A percentile compares a stretch with the other conserved stretches of the same genome.
These are phyloP conservation scores for Teunomyces pallodes DNA, from an alignment of 805 yeast genomes.

Conservation along the genomic window DNA sequence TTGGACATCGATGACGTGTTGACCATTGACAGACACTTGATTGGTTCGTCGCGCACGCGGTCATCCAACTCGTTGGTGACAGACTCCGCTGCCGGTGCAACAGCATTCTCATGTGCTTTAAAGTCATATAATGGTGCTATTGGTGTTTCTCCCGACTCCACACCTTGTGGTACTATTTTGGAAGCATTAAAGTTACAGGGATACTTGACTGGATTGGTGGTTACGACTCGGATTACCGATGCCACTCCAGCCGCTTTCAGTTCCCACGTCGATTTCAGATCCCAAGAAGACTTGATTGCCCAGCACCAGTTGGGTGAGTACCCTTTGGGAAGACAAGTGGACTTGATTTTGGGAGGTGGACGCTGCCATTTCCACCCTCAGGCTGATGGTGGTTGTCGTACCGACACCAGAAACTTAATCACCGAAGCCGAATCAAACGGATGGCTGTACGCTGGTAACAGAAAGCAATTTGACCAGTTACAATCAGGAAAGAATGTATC, in stretches of 20 bases:
- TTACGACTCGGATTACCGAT: slow-evolving; percentile 88
- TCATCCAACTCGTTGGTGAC: slow-evolving; percentile 77
- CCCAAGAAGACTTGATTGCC: slow-evolving; percentile 82
- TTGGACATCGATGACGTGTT: slow-evolving; percentile 56
- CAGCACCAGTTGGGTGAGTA: slow-evolving; percentile 81
- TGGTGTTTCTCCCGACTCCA: slow-evolving; percentile 66
- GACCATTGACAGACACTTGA: slow-evolving; percentile 61
- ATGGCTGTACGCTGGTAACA: slow-evolving; percentile 62
- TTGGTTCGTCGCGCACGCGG: slow-evolving; percentile 84
- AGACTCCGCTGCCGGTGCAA: slow-evolving; percentile 97
- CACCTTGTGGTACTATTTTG: slow-evolving; percentile 84
- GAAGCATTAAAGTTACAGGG: slow-evolving; percentile 86
- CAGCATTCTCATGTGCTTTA: slow-evolving; percentile 83
- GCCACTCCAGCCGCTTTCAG: slow-evolving; percentile 94
- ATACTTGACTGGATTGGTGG: slow-evolving; percentile 83
- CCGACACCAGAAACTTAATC: slow-evolving; percentile 67
- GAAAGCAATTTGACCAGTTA: slow-evolving; percentile 54
- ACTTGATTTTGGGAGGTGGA: slow-evolving; percentile 89
- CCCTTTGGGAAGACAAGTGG: slow-evolving; percentile 76
- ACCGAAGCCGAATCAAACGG: slow-evolving; percentile 59
- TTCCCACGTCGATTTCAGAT: slow-evolving; percentile 72
- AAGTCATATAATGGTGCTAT: slow-evolving; percentile 90
- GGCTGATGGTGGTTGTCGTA: slow-evolving; percentile 53
- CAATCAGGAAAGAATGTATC: slow-evolving; percentile 58
- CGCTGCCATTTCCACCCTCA: slow-evolving; percentile 75